Conservation (phyloP, 805 yeast species). For the Hemisphaericaspora nanyangensis region DNA sequence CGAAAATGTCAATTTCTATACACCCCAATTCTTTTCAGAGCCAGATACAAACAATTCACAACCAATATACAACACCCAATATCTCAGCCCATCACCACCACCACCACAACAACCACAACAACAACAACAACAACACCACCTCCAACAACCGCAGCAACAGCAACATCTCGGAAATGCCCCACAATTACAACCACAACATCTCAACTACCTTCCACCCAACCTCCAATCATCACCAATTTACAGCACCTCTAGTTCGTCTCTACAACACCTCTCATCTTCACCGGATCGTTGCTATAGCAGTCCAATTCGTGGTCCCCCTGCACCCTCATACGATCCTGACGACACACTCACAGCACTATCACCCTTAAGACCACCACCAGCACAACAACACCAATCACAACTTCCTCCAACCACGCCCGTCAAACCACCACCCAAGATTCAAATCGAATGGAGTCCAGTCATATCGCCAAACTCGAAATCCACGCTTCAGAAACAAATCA, state of each 20-base stretch:
- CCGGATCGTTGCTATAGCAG: conserved; percentile 24
- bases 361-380: conserved; percentile 32
- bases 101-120: conserved; percentile 5
- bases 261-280: conserved; percentile 25
- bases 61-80: neutral
- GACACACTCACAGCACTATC: conserved; percentile 39
- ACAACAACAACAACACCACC: conserved; percentile 5
- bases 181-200: neutral
- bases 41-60: conserved; percentile 22
- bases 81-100: conserved; percentile 1
- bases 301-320: conserved; percentile 16
- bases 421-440: conserved; percentile 11
- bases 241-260: conserved; percentile 2
- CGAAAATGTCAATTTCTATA: conserved; percentile 25
- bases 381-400: conserved; percentile 10
- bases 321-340: conserved; percentile 29
- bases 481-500: conserved; percentile 37
- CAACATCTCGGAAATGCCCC: conserved; percentile 1
- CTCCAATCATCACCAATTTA: conserved; percentile 23
- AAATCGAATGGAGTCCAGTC: conserved; percentile 41
- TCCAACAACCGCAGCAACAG: conserved; percentile 2
- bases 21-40: conserved; percentile 40
- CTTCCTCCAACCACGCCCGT: neutral
- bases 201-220: conserved; percentile 1
- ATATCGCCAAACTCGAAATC: conserved; percentile 33